phyloP scores from a whole-genome alignment of 2,329 filamentous ascomycete genomes.

The Ophiostoma quercus region DNA sequence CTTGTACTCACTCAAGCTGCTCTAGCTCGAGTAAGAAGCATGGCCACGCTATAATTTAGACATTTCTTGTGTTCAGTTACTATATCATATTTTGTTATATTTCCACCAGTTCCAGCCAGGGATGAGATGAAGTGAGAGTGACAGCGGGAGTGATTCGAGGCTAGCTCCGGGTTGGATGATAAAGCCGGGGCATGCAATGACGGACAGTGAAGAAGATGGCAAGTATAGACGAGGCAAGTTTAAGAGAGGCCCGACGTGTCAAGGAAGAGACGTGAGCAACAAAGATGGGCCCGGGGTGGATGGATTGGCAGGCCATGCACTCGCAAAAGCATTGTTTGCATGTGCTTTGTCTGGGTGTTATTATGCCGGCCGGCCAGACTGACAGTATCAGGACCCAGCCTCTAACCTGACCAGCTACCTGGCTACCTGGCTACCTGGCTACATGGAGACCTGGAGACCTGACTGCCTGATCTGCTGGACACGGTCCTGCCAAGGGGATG shows the following conservation, averaged over 20 bases:
- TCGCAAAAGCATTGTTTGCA: constrained; percentile 1
- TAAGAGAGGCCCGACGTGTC: background rate
- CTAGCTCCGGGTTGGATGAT: constrained; percentile 1
- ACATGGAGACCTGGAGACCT: too few relatives aligned
- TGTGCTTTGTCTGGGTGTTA: background rate
- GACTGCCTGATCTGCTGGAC: background rate
- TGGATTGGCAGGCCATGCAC: background rate
- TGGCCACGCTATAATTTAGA: constrained; percentile 2
- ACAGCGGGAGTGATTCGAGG: background rate
- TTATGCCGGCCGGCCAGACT: background rate
- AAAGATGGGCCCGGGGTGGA: background rate
- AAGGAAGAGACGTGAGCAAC: background rate
- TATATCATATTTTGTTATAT: constrained; percentile 6
- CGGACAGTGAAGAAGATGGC: background rate
- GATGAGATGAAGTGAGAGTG: background rate
- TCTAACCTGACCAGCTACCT: too few relatives aligned
- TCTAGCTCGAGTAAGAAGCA: background rate
- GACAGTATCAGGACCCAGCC: too few relatives aligned
- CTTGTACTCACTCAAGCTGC: background rate
- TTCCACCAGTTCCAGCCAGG: background rate
- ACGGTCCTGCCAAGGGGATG: background rate
- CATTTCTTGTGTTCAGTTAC: background rate
- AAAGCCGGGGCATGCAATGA: too few relatives aligned
- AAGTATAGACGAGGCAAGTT: background rate
- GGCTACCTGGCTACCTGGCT: too few relatives aligned